Conservation (phyloP, 257 asterid genomes). For the Nicotiana undulata region DNA sequence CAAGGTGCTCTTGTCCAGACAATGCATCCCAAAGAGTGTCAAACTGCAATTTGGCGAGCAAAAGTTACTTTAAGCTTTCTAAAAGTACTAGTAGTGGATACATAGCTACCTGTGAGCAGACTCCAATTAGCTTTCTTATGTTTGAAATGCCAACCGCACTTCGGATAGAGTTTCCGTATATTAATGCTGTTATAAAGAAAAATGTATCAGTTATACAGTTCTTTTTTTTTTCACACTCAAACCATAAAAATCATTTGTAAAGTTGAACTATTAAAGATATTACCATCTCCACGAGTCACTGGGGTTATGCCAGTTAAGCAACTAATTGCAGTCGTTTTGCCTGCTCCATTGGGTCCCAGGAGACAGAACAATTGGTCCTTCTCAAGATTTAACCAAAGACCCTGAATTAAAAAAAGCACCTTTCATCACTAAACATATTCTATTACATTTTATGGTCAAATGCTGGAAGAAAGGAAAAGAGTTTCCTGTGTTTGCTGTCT, state of each 20-base stretch:
- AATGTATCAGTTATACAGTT: background rate
- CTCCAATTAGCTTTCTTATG: constrained; percentile 29
- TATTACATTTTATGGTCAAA: no score
- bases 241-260: background rate
- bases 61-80: background rate
- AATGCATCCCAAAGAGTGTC: constrained; percentile 31
- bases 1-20: constrained; percentile 31
- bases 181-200: constrained; percentile 15
- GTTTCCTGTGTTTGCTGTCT: background rate
- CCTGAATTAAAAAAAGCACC: constrained; percentile 10
- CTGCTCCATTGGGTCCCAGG: constrained; percentile 42
- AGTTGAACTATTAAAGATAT: background rate
- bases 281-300: constrained; percentile 25
- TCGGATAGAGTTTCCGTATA: constrained; percentile 27
- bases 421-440: background rate
- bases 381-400: constrained; percentile 29
- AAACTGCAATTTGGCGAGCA: constrained; percentile 12
- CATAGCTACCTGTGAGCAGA: constrained; percentile 26
- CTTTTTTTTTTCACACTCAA: background rate
- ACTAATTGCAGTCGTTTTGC: constrained; percentile 34
- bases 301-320: constrained; percentile 35
- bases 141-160: constrained; percentile 20
- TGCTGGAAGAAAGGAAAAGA: background rate
- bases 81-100: background rate
- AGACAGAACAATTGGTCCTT: constrained; percentile 31